These are phyloP conservation scores for Hypoxylon lienhwacheense DNA, from an alignment of 495 filamentous ascomycete genomes.

Conservation along the genomic window DNA sequence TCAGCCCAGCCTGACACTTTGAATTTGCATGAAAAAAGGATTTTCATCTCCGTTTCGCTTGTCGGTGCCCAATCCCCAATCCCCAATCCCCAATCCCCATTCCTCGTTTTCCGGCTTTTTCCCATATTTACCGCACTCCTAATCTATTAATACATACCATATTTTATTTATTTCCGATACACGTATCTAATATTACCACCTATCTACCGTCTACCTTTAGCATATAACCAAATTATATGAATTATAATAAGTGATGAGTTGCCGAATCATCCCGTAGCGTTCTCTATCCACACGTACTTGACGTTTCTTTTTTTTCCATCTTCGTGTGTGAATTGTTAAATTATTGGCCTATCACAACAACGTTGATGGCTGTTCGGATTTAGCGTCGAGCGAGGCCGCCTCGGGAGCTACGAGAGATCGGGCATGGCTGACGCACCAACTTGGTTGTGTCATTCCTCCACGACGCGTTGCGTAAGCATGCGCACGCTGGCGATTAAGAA, in stretches of 20 bases:
- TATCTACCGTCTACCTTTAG: slow-evolving; percentile 3
- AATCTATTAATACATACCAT: slow-evolving; percentile 15
- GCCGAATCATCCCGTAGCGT: too few species aligned
- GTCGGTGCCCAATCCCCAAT: slow-evolving; percentile 36
- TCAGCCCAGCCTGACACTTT: slow-evolving; percentile 12
- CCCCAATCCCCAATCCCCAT: too few species aligned
- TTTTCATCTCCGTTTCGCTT: slow-evolving; percentile 30
- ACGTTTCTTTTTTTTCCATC: background rate
- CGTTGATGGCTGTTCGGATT: slow-evolving; percentile 13
- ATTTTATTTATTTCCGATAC: slow-evolving; percentile 6
- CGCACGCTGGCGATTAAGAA: slow-evolving; percentile 1
- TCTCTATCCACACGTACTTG: background rate
- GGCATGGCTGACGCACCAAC: slow-evolving; percentile 12
- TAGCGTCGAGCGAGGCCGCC: slow-evolving; percentile 2
- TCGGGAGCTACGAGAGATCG: background rate
- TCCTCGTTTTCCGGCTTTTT: slow-evolving; percentile 30
- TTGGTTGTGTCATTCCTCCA: slow-evolving; percentile 14
- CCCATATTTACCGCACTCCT: slow-evolving; percentile 18
- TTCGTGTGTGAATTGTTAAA: too few species aligned
- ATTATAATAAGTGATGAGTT: too few species aligned
- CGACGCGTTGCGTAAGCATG: slow-evolving; percentile 20
- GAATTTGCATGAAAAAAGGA: slow-evolving; percentile 30
- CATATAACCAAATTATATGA: background rate
- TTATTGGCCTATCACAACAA: background rate
- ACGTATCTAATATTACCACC: background rate